Evolutionary conservation across 2,329 filamentous ascomycete genomes (phyloP), one percentile per base, ranked within the genome.

Genomic region (Venturia nashicola): DNA sequence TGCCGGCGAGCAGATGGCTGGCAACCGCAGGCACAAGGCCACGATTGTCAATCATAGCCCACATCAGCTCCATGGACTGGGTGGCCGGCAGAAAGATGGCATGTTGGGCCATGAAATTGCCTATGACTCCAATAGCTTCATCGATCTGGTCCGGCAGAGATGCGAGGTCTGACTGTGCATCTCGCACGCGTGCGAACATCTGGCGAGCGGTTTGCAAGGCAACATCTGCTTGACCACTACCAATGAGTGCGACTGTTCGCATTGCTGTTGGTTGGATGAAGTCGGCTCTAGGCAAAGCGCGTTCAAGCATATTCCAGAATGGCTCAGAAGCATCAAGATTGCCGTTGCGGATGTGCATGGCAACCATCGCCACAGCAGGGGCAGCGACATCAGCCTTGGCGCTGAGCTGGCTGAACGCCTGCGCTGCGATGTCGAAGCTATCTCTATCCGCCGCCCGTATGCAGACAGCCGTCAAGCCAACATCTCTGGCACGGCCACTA

Each of bases 241-340:
- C 89, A 72, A 97, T 88, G 74, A 97, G 80, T 59, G 91, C 90
- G 65, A 96, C 85, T 16, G 89, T 86, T 71, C 93, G 96, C 91
- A 97, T 96, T 65, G 90, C 85, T 14, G 91, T 88, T 32, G 91
- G 89, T 77, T 96, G 91, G 67, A 96, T 88, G 74, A 95, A 87
- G 42, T 85, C 81, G 61, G 81, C 78, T 70, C 84, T 80, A 65
- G 85, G 82, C 2, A 86, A 81, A 46, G 79, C 82, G 67, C 82
- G 85, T 63, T 80, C 78, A 51, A 97, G 79, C 64, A 89, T 80
- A 62, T 85, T 82, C 91, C 93, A 97, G 77, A 91, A 93, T 67
- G 86, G 82, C 67, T 88, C 83, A 61, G 92, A 92, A 64, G 85
- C 83, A 32, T 86, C 80, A 65, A 96, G 84, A 74, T 96, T 88